Conservation (phyloP, 2,329 filamentous ascomycete species). For the Akanthomyces uredinophilus region DNA sequence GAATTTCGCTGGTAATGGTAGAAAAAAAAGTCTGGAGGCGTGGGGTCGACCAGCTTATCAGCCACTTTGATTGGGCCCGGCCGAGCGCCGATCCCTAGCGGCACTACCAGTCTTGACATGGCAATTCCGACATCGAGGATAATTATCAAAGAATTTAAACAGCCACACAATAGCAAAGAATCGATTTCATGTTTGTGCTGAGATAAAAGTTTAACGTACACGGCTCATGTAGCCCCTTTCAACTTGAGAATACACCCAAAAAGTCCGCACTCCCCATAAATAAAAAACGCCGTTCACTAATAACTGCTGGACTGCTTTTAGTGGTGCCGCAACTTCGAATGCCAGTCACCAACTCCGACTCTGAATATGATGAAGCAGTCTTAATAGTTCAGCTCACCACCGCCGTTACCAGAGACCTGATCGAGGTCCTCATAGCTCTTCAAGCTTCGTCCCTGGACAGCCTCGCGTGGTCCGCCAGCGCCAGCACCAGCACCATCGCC, state of each 20-base stretch:
- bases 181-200: neutral
- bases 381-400: conserved; percentile 87
- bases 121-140: no score
- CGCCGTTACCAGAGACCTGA: conserved; percentile 68
- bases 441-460: conserved; percentile 83
- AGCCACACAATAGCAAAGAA: neutral
- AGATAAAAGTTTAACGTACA: conserved; percentile 2
- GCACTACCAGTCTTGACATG: no score
- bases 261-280: neutral
- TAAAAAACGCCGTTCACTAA: conserved; percentile 1
- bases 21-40: conserved; percentile 16
- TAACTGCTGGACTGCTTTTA: neutral
- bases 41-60: conserved; percentile 7
- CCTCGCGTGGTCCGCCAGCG: conserved; percentile 80
- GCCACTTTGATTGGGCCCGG: neutral
- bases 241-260: neutral
- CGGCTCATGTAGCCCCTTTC: neutral
- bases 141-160: neutral
- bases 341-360: neutral
- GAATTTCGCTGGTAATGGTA: neutral
- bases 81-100: no score
- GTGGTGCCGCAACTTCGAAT: neutral
- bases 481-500: conserved; percentile 72
- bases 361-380: neutral
- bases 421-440: conserved; percentile 98